These are phyloP conservation scores for Penstemon davidsonii DNA, from an alignment of 257 asterid genomes.

Conservation along the genomic window DNA sequence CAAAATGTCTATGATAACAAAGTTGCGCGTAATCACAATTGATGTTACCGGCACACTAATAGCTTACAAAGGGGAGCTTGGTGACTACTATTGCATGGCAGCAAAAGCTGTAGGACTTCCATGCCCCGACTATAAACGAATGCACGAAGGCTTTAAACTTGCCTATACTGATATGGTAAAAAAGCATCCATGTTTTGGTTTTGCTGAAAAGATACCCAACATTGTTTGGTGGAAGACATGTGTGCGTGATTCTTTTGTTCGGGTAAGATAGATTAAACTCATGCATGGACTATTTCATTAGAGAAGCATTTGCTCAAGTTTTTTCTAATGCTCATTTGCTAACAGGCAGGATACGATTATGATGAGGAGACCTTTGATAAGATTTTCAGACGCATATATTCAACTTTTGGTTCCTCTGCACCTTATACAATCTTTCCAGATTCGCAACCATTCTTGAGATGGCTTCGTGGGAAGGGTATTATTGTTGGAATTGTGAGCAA, in stretches of 20 bases:
- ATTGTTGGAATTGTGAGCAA: constrained; percentile 87
- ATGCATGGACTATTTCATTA: constrained; percentile 1
- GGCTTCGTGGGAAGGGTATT: constrained; percentile 70
- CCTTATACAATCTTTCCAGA: constrained; percentile 81
- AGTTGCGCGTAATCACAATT: constrained; percentile 73
- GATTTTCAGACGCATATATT: constrained; percentile 77
- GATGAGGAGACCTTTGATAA: constrained; percentile 93
- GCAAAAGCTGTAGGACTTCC: constrained; percentile 91
- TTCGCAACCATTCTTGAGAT: constrained; percentile 78
- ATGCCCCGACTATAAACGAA: constrained; percentile 88
- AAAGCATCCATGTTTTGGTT: constrained; percentile 95
- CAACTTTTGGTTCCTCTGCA: constrained; percentile 92
- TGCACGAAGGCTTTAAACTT: constrained; percentile 88
- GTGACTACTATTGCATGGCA: constrained; percentile 99
- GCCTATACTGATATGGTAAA: constrained; percentile 88
- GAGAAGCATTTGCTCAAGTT: background rate
- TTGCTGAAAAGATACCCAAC: constrained; percentile 84
- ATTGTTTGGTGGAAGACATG: constrained; percentile 95
- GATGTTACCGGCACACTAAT: constrained; percentile 97
- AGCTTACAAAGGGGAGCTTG: constrained; percentile 98
- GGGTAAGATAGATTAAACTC: constrained; percentile 46
- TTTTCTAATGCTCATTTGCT: constrained; percentile 20
- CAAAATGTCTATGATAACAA: constrained; percentile 65
- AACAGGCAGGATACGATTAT: constrained; percentile 95
- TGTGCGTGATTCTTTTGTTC: constrained; percentile 81